phyloP scores from a whole-genome alignment of 129 eudicot genomes.

The Apium graveolens region DNA sequence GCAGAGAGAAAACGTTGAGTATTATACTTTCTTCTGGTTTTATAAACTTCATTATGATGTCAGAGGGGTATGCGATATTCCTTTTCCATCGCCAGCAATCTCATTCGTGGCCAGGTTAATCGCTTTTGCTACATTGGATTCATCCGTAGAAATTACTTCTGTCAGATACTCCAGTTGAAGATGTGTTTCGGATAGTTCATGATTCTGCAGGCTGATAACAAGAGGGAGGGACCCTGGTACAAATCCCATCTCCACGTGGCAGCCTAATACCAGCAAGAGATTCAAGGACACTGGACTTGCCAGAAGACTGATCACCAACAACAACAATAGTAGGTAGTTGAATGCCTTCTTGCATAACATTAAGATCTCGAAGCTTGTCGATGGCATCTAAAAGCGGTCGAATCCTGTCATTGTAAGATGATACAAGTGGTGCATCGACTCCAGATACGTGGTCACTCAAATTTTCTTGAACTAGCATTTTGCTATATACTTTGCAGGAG shows the following conservation, averaged over 20 bases:
- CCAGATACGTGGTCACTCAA: background rate
- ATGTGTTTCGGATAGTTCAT: conserved; percentile 4
- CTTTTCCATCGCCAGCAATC: conserved; percentile 7
- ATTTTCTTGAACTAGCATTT: background rate
- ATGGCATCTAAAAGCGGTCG: conserved; percentile 26
- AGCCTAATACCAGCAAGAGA: conserved; percentile 41
- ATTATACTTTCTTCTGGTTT: conserved; percentile 26
- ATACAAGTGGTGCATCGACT: background rate
- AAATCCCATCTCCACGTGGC: conserved; percentile 38
- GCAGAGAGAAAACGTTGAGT: conserved; percentile 19
- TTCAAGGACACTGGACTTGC: conserved; percentile 38
- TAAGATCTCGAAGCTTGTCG: conserved; percentile 23
- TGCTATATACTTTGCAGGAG: background rate
- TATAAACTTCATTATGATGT: conserved; percentile 13
- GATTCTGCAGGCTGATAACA: conserved; percentile 29
- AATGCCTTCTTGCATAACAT: conserved; percentile 28
- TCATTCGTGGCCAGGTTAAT: background rate
- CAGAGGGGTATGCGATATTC: conserved; percentile 2
- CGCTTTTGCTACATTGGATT: conserved; percentile 4
- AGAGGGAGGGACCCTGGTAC: conserved; percentile 45
- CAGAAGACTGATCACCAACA: conserved; percentile 48
- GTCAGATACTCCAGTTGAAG: conserved; percentile 19
- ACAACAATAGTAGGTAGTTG: conserved; percentile 44
- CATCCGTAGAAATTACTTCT: conserved; percentile 10
- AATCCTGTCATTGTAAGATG: background rate